These are phyloP conservation scores for Scheffersomyces lignosus DNA, from an alignment of 805 yeast species.

Conservation along the genomic window DNA sequence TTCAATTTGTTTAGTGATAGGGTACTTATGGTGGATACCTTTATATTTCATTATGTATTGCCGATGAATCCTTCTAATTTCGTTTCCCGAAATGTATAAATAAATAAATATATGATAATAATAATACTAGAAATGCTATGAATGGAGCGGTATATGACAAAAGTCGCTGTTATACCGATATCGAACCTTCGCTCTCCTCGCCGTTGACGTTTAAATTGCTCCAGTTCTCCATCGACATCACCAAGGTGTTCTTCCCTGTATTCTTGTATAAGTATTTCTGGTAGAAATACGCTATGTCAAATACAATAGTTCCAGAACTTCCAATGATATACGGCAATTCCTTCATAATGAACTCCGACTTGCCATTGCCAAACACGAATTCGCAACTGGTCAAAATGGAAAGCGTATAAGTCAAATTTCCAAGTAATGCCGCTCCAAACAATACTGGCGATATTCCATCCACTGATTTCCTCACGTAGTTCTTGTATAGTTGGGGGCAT, in stretches of 20 bases:
- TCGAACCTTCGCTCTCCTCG: neutral
- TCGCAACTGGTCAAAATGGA: constrained; percentile 71
- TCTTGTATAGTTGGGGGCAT: constrained; percentile 80
- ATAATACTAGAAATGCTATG: too few species aligned
- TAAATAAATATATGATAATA: too few species aligned
- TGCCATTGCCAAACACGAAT: constrained; percentile 36
- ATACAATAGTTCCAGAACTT: constrained; percentile 78
- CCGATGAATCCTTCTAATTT: too few species aligned
- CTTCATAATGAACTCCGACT: constrained; percentile 50
- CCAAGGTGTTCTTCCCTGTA: constrained; percentile 7
- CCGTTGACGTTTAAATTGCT: neutral
- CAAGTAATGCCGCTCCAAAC: constrained; percentile 75
- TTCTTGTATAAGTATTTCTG: constrained; percentile 45
- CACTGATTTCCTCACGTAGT: constrained; percentile 76
- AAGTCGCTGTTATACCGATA: neutral
- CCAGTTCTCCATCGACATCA: constrained; percentile 8
- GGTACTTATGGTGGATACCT: too few species aligned
- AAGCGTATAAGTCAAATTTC: constrained; percentile 73
- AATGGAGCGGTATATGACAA: too few species aligned
- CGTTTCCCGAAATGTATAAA: too few species aligned
- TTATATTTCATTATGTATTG: too few species aligned
- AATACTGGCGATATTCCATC: constrained; percentile 81
- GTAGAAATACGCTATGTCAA: constrained; percentile 70
- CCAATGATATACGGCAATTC: constrained; percentile 86
- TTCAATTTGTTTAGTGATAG: too few species aligned